Evolutionary conservation across 129 eudicot genomes (phyloP), one percentile per base, ranked within the genome.

Genomic region (Flaveria brownii): DNA sequence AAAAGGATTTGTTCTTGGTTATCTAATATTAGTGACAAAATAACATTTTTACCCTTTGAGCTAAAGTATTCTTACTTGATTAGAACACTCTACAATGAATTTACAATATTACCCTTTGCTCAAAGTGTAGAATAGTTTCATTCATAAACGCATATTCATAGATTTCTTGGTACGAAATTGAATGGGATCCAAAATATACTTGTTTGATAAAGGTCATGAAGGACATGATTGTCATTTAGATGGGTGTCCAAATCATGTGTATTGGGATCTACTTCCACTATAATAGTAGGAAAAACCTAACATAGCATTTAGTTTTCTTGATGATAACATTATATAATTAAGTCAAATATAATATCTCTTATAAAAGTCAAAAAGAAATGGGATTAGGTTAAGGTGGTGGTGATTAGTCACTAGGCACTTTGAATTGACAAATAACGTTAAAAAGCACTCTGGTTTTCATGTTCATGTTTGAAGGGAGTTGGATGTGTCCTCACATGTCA

Each of bases 401-500:
- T 28, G 71, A 69, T 70, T 30, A 78, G 77, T 78, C 82, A 70
- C 72, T 39, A 26, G n/a, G 30, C 76, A 74, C 73, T 81, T 81
- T 74, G 75, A 61, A 54, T 64, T 72, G 63, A 55, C 42, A 74
- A 45, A 68, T 36, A 18, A 42, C 28, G 65, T 71, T 33, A 30
- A 61, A 78, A 70, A 60, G 82, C 72, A 70, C 22, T 70, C 23
- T 9, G 39, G n/a, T 39, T 67, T 77, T 68, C 7, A n/a, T 23
- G 4, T 47, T 54, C 51, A 15, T 3, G 17, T 45, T 59, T 41
- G 70, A 74, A 74, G 71, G 76, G 46, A 56, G 80, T 30, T 74
- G 80, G 65, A 80, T 74, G 84, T 80, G 76, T 74, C 76, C 80
- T 73, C 84, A 74, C 74, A 33, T 80, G 80, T 70, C 51, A 78